Conservation (phyloP, 2,329 filamentous ascomycete species). For the Monosporascus sp. region DNA sequence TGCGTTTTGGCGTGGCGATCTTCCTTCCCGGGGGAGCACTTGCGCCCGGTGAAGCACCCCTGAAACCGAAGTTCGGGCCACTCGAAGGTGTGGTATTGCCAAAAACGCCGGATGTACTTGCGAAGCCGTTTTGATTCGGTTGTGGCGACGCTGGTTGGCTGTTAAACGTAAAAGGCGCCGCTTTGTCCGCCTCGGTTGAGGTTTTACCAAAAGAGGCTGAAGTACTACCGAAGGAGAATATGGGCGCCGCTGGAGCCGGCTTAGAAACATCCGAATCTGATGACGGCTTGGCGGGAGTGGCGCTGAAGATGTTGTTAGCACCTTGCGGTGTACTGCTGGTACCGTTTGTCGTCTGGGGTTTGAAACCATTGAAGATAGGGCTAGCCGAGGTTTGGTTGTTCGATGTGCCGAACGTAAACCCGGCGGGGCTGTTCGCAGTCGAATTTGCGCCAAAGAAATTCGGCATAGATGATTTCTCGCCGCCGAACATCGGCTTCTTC, state of each 20-base stretch:
- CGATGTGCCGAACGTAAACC: constrained; percentile 31
- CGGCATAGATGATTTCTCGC: constrained; percentile 9
- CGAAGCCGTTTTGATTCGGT: constrained; percentile 13
- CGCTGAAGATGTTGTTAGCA: constrained; percentile 16
- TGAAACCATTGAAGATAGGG: constrained; percentile 10
- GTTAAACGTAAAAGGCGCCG: constrained; percentile 5
- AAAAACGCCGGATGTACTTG: constrained; percentile 4
- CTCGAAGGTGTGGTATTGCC: constrained; percentile 1
- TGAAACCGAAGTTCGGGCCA: constrained; percentile 4
- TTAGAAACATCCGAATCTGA: constrained; percentile 41
- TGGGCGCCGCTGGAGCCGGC: constrained; percentile 16
- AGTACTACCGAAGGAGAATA: not conserved
- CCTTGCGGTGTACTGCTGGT: constrained; percentile 1
- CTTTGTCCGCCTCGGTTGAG: constrained; percentile 2
- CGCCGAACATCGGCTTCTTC: constrained; percentile 9
- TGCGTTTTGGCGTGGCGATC: not conserved
- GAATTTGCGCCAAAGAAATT: constrained; percentile 17
- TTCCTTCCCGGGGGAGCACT: not conserved
- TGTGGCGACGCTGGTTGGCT: constrained; percentile 3
- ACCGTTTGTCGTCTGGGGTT: constrained; percentile 3
- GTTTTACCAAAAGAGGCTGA: constrained; percentile 18
- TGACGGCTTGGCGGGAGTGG: constrained; percentile 20
- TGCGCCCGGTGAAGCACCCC: constrained; percentile 5
- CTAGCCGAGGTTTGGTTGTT: constrained; percentile 15
- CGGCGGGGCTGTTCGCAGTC: constrained; percentile 4